Evolutionary conservation across 495 filamentous ascomycete genomes (phyloP), one percentile per base, ranked within the genome.

Genomic region (Aspergillus saccharolyticus): DNA sequence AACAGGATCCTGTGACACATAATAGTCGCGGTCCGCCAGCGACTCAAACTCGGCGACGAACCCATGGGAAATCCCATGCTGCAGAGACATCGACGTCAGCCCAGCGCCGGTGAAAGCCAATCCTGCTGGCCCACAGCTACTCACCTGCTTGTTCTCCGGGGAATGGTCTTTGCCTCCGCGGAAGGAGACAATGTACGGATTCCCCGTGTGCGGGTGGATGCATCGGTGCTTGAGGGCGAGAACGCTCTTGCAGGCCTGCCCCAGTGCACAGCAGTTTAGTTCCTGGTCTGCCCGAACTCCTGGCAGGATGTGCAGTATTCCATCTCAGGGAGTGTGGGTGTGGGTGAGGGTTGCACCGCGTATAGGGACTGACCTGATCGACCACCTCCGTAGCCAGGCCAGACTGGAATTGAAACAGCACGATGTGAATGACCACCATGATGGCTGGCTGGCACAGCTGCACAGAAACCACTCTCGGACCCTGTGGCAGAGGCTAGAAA

Each of bases 41-140:
- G 67, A 82, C 16, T 77, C 80, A 58, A 90, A 89, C 59, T 86
- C 80, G 12, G 79, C 66, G 0, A 88, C 74, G 56, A 89, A 89
- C 1, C 67, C 82, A 61, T 91, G 84, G 3, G 80, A 79, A 43
- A 80, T 74, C 0, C 74, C 80, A n/a, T 69, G 67, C 80, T 86
- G 45, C n/a, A n/a, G n/a, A 9, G 25, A 3, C 25, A 28, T 3
- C 53, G 18, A n/a, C 20, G 43, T 4, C 47, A 16, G 42, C 22
- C 19, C 18, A 22, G 39, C 3, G 17, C 20, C 9, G n/a, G n/a
- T 14, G 12, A 16, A 5, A 46, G 55, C 18, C 15, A n/a, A n/a
- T n/a, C n/a, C n/a, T n/a, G n/a, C n/a, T 3, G 28, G 20, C 42
- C 17, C 4, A 24, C 20, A 33, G 21, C 14, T 49, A 46, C 44